A percentile compares a stretch with the other conserved stretches of the same genome.
Evolutionary conservation across 2,329 filamentous ascomycete species (phyloP).

Genomic region (Chaetothyriales sp.): DNA sequence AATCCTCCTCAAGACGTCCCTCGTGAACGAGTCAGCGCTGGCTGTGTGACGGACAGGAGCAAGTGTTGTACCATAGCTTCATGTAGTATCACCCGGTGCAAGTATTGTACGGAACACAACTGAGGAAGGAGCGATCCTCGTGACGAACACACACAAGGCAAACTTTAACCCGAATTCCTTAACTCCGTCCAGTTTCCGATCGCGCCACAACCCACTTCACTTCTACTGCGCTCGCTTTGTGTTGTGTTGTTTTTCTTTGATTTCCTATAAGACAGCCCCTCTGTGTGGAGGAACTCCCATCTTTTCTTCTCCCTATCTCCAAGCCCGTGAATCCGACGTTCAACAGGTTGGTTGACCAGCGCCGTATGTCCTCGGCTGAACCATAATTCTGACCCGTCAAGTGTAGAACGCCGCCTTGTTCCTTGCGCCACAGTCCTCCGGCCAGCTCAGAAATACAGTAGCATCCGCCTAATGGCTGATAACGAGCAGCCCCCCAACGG

Average conservation of each 20-base stretch:
- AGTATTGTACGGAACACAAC: background rate
- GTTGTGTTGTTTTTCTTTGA: background rate
- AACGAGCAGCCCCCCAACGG: conserved; percentile 16
- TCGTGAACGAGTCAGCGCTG: background rate
- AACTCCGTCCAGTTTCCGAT: background rate
- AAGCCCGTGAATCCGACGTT: background rate
- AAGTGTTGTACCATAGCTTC: background rate
- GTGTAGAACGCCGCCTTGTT: background rate
- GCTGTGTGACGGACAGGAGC: background rate
- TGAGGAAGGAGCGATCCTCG: background rate
- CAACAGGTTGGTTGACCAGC: background rate
- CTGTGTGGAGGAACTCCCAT: background rate
- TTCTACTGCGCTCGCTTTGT: background rate
- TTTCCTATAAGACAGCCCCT: background rate
- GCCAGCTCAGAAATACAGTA: background rate
- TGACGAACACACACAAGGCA: background rate
- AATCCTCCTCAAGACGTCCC: conserved; percentile 45
- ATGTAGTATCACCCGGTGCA: background rate
- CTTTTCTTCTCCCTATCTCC: background rate
- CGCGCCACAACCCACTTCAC: background rate
- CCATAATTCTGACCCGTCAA: background rate
- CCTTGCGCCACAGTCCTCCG: background rate
- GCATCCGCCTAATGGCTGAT: conserved; percentile 12
- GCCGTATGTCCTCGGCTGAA: background rate
- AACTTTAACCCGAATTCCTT: background rate